phyloP scores from a whole-genome alignment of 2,329 filamentous ascomycete genomes.

The Paracoccidioides lutzii region DNA sequence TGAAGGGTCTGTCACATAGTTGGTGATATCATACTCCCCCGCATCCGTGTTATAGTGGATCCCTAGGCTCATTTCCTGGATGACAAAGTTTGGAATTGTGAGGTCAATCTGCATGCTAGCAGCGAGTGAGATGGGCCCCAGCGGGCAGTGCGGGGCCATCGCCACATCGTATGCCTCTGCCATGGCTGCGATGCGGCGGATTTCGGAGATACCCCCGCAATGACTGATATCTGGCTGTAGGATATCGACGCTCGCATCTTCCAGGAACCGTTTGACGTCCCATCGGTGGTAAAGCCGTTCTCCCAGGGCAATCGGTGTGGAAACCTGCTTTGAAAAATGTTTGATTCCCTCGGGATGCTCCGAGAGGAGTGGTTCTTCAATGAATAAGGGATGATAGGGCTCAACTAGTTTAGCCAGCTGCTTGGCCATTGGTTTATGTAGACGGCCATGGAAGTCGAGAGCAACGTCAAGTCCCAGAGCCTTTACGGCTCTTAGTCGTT shows the following conservation, averaged over 20 bases:
- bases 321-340: constrained; percentile 44
- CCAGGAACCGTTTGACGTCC: constrained; percentile 61
- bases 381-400: constrained; percentile 58
- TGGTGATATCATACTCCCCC: constrained; percentile 51
- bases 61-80: constrained; percentile 66
- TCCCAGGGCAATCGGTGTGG: constrained; percentile 56
- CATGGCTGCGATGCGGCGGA: constrained; percentile 56
- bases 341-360: constrained; percentile 57
- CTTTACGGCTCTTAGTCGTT: constrained; percentile 57
- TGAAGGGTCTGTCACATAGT: constrained; percentile 33
- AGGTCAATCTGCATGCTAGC: constrained; percentile 56
- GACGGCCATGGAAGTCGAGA: constrained; percentile 64
- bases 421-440: constrained; percentile 71
- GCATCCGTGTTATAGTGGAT: constrained; percentile 62
- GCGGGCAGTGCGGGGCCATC: constrained; percentile 59
- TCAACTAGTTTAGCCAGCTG: constrained; percentile 56
- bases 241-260: constrained; percentile 55
- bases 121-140: constrained; percentile 60
- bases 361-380: constrained; percentile 59
- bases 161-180: constrained; percentile 62
- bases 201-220: constrained; percentile 59
- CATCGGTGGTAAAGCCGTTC: constrained; percentile 60
- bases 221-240: constrained; percentile 63
- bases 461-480: constrained; percentile 57
- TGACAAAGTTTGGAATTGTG: constrained; percentile 51